Evolutionary conservation across 352 stramenopile species (phyloP).

Genomic region (Aphanomyces stellatus): DNA sequence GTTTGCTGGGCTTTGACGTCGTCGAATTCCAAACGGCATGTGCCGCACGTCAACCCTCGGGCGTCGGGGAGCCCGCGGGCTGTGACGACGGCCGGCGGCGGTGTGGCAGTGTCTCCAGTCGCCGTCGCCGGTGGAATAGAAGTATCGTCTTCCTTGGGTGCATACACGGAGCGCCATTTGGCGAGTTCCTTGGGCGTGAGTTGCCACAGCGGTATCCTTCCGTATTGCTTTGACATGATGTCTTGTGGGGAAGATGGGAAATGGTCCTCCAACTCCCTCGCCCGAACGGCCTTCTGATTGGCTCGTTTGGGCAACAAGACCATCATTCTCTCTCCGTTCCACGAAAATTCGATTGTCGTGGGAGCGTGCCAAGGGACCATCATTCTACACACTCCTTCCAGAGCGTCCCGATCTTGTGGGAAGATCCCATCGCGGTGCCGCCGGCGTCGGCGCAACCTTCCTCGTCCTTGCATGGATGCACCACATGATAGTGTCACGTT

Average conservation of each 20-base stretch:
- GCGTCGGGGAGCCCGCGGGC: not conserved
- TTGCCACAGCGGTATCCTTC: slow-evolving; percentile 18
- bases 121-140: not conserved
- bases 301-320: not conserved
- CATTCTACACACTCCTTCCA: too few relatives aligned
- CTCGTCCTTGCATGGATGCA: too few relatives aligned
- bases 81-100: not conserved
- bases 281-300: not conserved
- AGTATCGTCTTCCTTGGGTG: not conserved
- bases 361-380: not conserved
- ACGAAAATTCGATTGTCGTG: slow-evolving; percentile 1
- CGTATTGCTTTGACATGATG: slow-evolving; percentile 9
- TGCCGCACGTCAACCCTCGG: slow-evolving; percentile 50
- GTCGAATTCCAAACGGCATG: slow-evolving; percentile 55
- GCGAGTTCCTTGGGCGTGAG: not conserved
- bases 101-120: not conserved
- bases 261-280: not conserved
- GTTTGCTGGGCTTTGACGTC: slow-evolving; percentile 72
- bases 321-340: not conserved
- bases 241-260: not conserved
- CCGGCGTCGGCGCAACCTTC: too few relatives aligned
- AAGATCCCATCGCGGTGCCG: too few relatives aligned
- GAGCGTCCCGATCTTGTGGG: too few relatives aligned
- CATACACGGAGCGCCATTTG: slow-evolving; percentile 12
- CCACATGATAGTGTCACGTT: too few relatives aligned